Conservation (phyloP, 495 filamentous ascomycete species). For the Cladorrhinum samala region DNA sequence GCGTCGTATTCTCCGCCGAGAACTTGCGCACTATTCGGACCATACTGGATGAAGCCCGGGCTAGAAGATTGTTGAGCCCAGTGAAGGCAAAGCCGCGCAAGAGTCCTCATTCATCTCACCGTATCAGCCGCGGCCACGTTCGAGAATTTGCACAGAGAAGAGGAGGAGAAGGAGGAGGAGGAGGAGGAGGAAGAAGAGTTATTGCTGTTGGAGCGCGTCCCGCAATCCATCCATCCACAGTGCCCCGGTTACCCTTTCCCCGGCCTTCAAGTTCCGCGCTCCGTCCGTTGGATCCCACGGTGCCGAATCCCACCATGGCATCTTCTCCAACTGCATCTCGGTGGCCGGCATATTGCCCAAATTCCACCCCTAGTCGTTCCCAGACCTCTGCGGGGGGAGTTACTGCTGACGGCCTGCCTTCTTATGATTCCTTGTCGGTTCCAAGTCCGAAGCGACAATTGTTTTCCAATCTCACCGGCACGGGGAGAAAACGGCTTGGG, state of each 20-base stretch:
- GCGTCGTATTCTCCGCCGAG: constrained; percentile 1
- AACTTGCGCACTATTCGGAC: constrained; percentile 1
- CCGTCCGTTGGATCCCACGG: neutral
- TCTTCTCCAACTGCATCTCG: neutral
- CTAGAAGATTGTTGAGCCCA: neutral
- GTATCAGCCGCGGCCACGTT: too few relatives aligned
- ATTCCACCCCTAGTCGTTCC: neutral
- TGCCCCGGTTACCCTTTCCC: too few relatives aligned
- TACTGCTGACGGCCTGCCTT: neutral
- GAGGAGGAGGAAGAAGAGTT: too few relatives aligned
- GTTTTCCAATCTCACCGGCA: neutral
- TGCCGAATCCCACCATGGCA: neutral
- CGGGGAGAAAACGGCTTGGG: neutral
- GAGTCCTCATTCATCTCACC: too few relatives aligned
- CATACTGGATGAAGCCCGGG: constrained; percentile 2
- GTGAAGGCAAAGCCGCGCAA: neutral
- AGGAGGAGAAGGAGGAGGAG: too few relatives aligned
- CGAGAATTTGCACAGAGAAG: too few relatives aligned
- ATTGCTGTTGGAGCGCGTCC: too few relatives aligned
- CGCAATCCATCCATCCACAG: too few relatives aligned
- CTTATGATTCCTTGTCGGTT: neutral
- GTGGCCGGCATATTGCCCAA: neutral
- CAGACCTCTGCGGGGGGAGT: neutral
- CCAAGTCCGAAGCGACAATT: neutral
- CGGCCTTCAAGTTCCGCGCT: too few relatives aligned